These are phyloP conservation scores for Mycena latifolia DNA, from an alignment of 768 basidiomycete species.

Conservation along the genomic window DNA sequence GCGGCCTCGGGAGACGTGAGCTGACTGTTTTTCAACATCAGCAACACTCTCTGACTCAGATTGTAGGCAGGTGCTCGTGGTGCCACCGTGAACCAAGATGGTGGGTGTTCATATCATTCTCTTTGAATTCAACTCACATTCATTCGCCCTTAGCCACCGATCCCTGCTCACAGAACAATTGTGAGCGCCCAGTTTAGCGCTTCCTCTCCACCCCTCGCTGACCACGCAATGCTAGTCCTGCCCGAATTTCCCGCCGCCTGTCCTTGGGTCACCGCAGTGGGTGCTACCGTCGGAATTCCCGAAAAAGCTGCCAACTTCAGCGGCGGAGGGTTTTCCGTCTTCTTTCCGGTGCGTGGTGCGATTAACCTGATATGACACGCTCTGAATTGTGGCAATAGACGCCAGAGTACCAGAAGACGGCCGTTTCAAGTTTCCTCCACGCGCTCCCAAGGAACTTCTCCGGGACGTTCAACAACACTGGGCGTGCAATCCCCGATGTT, in stretches of 20 bases:
- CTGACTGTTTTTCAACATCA: constrained; percentile 14
- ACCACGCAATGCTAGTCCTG: constrained; percentile 41
- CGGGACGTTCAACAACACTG: no score
- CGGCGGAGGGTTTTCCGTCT: no score
- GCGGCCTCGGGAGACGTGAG: constrained; percentile 25
- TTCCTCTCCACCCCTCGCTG: constrained; percentile 23
- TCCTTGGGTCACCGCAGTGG: constrained; percentile 27
- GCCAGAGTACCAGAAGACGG: no score
- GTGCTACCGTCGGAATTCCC: constrained; percentile 20
- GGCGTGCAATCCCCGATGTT: no score
- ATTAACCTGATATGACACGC: no score
- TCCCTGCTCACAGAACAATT: constrained; percentile 23
- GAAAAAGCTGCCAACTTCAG: constrained; percentile 23
- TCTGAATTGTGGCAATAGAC: no score
- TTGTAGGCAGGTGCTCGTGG: constrained; percentile 25
- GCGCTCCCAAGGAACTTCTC: no score
- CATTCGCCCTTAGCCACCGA: constrained; percentile 23
- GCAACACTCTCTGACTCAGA: constrained; percentile 12
- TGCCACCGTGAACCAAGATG: constrained; percentile 27
- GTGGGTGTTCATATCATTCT: constrained; percentile 26
- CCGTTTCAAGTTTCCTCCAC: no score
- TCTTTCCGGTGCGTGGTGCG: no score
- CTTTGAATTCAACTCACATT: no score
- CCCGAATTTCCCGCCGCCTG: constrained; percentile 40
- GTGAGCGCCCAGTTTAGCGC: constrained; percentile 22